Evolutionary conservation across 2,329 filamentous ascomycete species (phyloP), one percentile per base, ranked within the genome.

Genomic region (Penicillium italicum): DNA sequence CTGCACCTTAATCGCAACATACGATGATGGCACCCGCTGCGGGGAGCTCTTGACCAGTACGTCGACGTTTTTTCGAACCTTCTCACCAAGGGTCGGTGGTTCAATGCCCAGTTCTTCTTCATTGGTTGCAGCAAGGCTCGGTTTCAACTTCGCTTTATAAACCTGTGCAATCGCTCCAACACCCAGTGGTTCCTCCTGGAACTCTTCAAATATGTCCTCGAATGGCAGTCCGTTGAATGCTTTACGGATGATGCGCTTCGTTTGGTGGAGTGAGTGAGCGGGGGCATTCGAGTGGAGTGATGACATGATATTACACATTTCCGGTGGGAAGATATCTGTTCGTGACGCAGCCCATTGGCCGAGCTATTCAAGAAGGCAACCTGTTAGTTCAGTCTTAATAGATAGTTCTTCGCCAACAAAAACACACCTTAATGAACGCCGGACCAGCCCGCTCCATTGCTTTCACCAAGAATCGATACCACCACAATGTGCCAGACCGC

Each of bases 291-390:
- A 97, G 75, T 99, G 94, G 43, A 99, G 82, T 59, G 91, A 89
- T 1, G 92, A 96, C 93, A 99, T 94, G 70, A 92, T 86, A 41
- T 84, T 84, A 76, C 94, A 99, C 83, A 99, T 85, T 72, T 97
- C 87, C 22, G 83, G 88, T 1, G 94, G 94, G 70, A 99, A 99
- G 69, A 99, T 96, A 74, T 99, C 94, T 40, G 92, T 90, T 70
- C 94, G 83, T 5, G 94, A 97, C 3, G 94, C 94, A 18, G 94
- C 94, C 94, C 94, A 99, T 85, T 99, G 94, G 16, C 94, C 94
- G 52, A 99, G 84, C 86, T 92, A 65, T 55, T 5, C 41, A 42
- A 26, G 37, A 50, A 43, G 31, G 20, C 16, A 20, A 12, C 16
- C 26, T 18, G 24, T 42, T 26, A 34, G 37, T 33, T 54, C 44